Evolutionary conservation across 768 basidiomycete genomes (phyloP), one percentile per base, ranked within the genome.

Genomic region (Boletus sensibilis): DNA sequence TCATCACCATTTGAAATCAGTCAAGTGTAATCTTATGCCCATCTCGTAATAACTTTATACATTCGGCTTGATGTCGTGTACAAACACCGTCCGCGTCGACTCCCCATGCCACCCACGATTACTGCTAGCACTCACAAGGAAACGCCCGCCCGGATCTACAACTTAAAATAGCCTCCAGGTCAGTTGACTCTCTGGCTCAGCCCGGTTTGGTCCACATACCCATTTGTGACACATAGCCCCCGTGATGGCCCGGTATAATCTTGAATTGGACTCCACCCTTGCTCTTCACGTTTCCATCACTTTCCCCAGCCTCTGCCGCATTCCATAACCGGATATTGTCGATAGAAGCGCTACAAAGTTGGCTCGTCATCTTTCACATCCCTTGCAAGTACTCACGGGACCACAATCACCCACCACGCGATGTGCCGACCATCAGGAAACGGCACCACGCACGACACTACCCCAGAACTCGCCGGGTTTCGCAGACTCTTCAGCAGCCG

Each of bases 311-410:
- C 54, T 93, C 90, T 13, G 86, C 82, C 13, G 90, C 88, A 63
- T 98, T 94, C 95, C 95, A 98, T 38, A 98, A 72, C 13, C 96
- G 83, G 59, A 98, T 82, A 67, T 96, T 96, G 75, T 98, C 96
- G 48, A 87, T 80, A 10, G 94, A 96, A 11, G 93, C 96, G 61
- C 92, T 95, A 64, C 27, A 57, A 57, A 50, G 46, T 61, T 34
- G 52, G 53, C 41, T 37, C 61, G 51, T 62, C 66, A 58, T 44
- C 53, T 59, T 59, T 66, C 63, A 61, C 61, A 55, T 58, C 61
- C 59, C 40, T 47, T 21, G 12, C 41, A n/a, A n/a, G n/a, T 9
- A 44, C 27, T 53, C 59, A 63, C 58, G 53, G 48, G 53, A 52
- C 59, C 48, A 58, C 21, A 52, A 51, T n/a, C 50, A 51, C 86